Percentiles rank a stretch among this genome's conserved stretches.
Evolutionary conservation across 1,139 yeast genomes (phyloP).

Genomic region (Zygotorulaspora mrakii): DNA sequence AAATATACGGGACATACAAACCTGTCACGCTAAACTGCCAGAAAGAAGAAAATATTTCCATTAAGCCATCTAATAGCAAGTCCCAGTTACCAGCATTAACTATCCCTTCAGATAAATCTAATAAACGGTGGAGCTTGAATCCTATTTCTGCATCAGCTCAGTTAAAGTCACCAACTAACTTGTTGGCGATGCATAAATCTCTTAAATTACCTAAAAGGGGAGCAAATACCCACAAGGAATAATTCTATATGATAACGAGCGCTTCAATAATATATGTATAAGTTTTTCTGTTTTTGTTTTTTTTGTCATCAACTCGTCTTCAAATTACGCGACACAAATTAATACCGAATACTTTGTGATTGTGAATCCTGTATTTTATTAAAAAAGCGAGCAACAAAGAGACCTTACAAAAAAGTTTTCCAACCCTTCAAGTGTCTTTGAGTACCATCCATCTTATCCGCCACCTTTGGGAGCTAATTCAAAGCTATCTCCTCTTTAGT

Average conservation of each 20-base stretch:
- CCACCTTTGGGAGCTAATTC: too few species aligned
- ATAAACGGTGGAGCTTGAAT: slow-evolving; percentile 22
- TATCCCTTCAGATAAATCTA: slow-evolving; percentile 10
- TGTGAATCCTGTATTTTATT: too few species aligned
- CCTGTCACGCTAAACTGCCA: slow-evolving; percentile 1
- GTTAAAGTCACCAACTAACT: slow-evolving; percentile 19
- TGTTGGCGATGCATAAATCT: slow-evolving; percentile 21
- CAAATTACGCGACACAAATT: slow-evolving; percentile 1
- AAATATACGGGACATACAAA: slow-evolving; percentile 26
- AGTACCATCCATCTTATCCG: too few species aligned
- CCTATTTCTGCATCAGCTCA: slow-evolving; percentile 22
- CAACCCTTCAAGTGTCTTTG: too few species aligned
- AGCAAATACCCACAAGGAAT: slow-evolving; percentile 8
- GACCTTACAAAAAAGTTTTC: too few species aligned
- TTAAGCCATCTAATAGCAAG: neutral
- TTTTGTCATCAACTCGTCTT: neutral
- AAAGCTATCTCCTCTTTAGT: too few species aligned
- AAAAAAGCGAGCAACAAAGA: too few species aligned
- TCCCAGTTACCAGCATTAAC: slow-evolving; percentile 3
- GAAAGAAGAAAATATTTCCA: neutral
- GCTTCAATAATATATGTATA: neutral
- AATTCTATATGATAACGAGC: neutral
- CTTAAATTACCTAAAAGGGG: slow-evolving; percentile 18
- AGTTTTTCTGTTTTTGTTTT: neutral
- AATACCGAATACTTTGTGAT: neutral